Base-by-base conservation (phyloP, 768 basidiomycete species). In the Psilocybe tampanensis region DNA sequence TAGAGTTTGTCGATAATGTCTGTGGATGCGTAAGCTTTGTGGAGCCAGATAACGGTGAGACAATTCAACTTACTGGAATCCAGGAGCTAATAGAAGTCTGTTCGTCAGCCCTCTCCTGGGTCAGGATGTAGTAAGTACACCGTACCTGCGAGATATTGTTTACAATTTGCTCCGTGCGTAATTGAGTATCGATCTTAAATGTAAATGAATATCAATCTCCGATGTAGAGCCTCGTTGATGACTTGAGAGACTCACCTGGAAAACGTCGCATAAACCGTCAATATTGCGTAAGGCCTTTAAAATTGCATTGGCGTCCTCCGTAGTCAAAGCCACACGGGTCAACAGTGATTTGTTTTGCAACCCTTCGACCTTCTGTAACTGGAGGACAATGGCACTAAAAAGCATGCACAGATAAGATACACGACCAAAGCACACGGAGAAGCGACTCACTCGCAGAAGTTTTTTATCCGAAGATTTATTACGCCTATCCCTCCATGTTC, bases 221-320 rank as follows among this genome's bases (percentile, higher is more conserved):
- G 29, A 29, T 29, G n/a, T n/a, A n/a, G n/a, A n/a, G n/a, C n/a
- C 9, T 29, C 9, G 7, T 42, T 23, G 32, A 44, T 23, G 13
- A 58, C 11, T 47, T 26, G 44, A 58, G 41, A 44, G 26, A 53
- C 56, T 26, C 19, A 58, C 56, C 50, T 58, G 55, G 33, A 56
- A 56, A 41, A 56, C 19, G 43, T 58, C 56, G 23, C 56, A 58
- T 21, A 58, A 33, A 44, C 44, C 47, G 51, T n/a, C 47, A 33
- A 58, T 53, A 33, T 53, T 47, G 19, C 52, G 56, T 7, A 58
- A 52, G 33, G 51, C 44, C 50, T 53, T 53, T 19, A 45, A 22
- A 1, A 58, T 52, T 18, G 50, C 47, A 45, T 47, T 24, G 2
- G 44, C 42, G 29, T 58, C 32, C 33, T 53, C 47, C 18, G 1